phyloP scores from a whole-genome alignment of 768 basidiomycete genomes.

The Xerocomus spinulosus region DNA sequence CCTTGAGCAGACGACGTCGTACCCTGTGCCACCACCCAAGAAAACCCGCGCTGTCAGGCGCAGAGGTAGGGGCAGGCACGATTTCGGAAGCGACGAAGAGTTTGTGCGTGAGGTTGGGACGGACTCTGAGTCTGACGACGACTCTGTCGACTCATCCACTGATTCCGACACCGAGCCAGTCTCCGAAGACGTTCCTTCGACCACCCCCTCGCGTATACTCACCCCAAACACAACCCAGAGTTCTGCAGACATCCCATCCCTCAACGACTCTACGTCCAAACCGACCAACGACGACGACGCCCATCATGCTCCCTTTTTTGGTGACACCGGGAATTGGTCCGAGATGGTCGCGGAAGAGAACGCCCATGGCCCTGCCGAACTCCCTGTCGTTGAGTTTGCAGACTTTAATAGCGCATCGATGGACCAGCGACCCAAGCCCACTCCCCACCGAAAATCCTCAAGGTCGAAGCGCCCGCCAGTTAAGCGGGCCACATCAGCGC shows the following conservation, averaged over 20 bases:
- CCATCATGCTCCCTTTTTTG: conserved; percentile 48
- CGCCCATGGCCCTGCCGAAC: conserved; percentile 55
- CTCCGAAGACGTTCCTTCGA: conserved; percentile 55
- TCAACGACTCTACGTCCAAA: conserved; percentile 22
- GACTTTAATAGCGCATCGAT: conserved; percentile 42
- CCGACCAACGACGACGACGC: conserved; percentile 28
- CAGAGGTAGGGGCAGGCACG: conserved; percentile 56
- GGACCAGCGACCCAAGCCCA: conserved; percentile 31
- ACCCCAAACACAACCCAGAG: conserved; percentile 70
- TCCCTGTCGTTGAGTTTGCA: conserved; percentile 80
- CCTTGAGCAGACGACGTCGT: conserved; percentile 21
- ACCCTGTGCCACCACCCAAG: conserved; percentile 28
- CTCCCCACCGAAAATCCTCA: conserved; percentile 38
- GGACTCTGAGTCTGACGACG: conserved; percentile 64
- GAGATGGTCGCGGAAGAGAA: conserved; percentile 80
- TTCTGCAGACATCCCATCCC: conserved; percentile 39
- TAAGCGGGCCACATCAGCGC: conserved; percentile 33
- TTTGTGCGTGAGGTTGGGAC: conserved; percentile 66
- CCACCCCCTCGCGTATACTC: conserved; percentile 48
- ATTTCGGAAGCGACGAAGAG: conserved; percentile 72
- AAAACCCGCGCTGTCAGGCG: conserved; percentile 50
- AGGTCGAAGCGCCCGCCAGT: conserved; percentile 38
- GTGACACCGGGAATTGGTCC: conserved; percentile 61
- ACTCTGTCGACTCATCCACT: conserved; percentile 53
- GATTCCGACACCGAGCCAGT: conserved; percentile 71